These are phyloP conservation scores for Wickerhamiella hasegawae DNA, from an alignment of 805 yeast genomes.

Conservation along the genomic window DNA sequence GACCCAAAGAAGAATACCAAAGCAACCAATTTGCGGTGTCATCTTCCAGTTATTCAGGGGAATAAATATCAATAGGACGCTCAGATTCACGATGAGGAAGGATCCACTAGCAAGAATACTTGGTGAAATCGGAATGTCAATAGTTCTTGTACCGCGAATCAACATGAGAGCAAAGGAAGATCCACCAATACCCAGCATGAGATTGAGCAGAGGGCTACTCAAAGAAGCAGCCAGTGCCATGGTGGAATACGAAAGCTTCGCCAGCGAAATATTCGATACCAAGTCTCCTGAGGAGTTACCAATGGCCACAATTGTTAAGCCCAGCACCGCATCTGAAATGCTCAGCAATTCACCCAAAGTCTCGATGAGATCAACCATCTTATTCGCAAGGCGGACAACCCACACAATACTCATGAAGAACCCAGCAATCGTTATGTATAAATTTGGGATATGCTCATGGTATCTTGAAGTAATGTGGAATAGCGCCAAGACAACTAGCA, in stretches of 20 bases:
- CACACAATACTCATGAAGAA: slow-evolving; percentile 51
- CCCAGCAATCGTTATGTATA: slow-evolving; percentile 28
- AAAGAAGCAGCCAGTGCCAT: slow-evolving; percentile 94
- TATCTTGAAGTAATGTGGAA: neutral
- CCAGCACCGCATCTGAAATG: slow-evolving; percentile 65
- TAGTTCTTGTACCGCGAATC: slow-evolving; percentile 11
- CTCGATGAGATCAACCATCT: slow-evolving; percentile 48
- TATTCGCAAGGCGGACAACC: slow-evolving; percentile 55
- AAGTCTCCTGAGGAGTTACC: slow-evolving; percentile 90
- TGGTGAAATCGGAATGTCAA: slow-evolving; percentile 26
- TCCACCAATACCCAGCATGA: slow-evolving; percentile 65
- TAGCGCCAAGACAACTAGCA: neutral
- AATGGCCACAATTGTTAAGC: slow-evolving; percentile 75
- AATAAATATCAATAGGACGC: slow-evolving; percentile 25
- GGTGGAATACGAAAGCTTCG: slow-evolving; percentile 63
- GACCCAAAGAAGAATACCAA: slow-evolving; percentile 28
- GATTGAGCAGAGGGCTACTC: slow-evolving; percentile 76
- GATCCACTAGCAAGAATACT: slow-evolving; percentile 26
- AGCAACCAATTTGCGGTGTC: slow-evolving; percentile 25
- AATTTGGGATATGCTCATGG: neutral
- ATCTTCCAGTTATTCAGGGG: slow-evolving; percentile 30
- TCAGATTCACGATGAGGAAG: slow-evolving; percentile 26
- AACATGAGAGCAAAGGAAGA: slow-evolving; percentile 40
- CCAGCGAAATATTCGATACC: slow-evolving; percentile 66
- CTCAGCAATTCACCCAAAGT: slow-evolving; percentile 41